Conservation (phyloP, 2,329 filamentous ascomycete species). For the Penicillium griseofulvum region DNA sequence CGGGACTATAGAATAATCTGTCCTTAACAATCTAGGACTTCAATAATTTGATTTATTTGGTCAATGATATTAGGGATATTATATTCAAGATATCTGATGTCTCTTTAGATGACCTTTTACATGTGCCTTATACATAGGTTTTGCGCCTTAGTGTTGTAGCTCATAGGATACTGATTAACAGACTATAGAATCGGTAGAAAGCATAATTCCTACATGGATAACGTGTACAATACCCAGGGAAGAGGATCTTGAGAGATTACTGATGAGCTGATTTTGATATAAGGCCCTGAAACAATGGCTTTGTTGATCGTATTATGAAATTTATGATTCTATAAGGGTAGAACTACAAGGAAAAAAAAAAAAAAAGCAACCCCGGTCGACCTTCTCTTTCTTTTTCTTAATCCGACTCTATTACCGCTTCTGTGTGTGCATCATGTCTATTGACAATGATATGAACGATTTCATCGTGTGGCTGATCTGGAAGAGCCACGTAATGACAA, state of each 20-base stretch:
- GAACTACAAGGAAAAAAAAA: not conserved
- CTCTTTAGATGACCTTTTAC: not conserved
- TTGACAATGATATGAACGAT: slow-evolving; percentile 32
- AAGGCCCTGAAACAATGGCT: not conserved
- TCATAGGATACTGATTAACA: not conserved
- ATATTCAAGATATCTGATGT: not conserved
- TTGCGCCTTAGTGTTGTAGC: too few relatives aligned
- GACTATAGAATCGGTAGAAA: too few relatives aligned
- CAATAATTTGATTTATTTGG: not conserved
- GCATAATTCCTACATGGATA: too few relatives aligned
- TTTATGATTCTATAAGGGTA: not conserved
- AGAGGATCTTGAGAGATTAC: too few relatives aligned
- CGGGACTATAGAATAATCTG: not conserved
- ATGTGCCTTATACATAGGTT: not conserved
- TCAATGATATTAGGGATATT: not conserved
- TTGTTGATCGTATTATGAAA: not conserved
- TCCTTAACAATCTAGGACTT: not conserved
- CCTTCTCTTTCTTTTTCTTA: not conserved
- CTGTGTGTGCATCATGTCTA: slow-evolving; percentile 4
- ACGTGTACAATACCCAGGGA: too few relatives aligned
- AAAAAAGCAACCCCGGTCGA: too few relatives aligned
- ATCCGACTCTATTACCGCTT: not conserved
- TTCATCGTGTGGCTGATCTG: slow-evolving; percentile 21
- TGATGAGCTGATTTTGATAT: too few relatives aligned
- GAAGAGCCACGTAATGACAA: slow-evolving; percentile 24